These are phyloP conservation scores for Clitopilus passeckerianus DNA, from an alignment of 768 basidiomycete genomes.

Conservation along the genomic window DNA sequence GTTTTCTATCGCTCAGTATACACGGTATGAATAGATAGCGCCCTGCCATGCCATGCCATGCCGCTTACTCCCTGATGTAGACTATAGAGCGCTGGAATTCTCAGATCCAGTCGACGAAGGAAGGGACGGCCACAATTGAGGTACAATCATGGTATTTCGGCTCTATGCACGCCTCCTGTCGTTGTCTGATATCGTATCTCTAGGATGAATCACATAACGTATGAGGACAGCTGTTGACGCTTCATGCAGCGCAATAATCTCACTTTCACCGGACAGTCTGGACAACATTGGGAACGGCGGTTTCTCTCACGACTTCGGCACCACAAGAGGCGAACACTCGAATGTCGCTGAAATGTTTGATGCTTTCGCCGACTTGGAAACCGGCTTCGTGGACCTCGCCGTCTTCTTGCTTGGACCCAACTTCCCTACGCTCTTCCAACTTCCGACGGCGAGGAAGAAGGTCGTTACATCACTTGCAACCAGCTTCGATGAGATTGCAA, in stretches of 20 bases:
- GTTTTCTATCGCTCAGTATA: not conserved
- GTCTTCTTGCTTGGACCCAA: constrained; percentile 29
- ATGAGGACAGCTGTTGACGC: constrained; percentile 5
- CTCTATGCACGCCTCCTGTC: not conserved
- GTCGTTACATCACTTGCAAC: constrained; percentile 22
- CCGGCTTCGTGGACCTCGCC: constrained; percentile 19
- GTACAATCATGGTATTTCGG: constrained; percentile 37
- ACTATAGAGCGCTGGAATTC: constrained; percentile 21
- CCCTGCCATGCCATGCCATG: too few relatives aligned
- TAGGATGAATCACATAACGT: constrained; percentile 46
- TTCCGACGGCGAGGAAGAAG: constrained; percentile 29
- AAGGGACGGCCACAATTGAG: constrained; percentile 32
- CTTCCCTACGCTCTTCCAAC: constrained; percentile 26
- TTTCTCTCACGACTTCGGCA: constrained; percentile 53
- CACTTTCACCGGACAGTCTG: constrained; percentile 24
- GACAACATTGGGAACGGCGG: constrained; percentile 57
- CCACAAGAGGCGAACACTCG: constrained; percentile 42
- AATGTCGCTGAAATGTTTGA: constrained; percentile 37
- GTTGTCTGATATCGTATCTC: too few relatives aligned
- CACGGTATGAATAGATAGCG: not conserved
- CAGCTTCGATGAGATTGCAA: constrained; percentile 33
- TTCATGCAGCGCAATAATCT: not conserved
- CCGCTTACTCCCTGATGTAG: constrained; percentile 9
- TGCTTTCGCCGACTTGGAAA: constrained; percentile 21
- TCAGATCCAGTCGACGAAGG: constrained; percentile 14